Base-by-base conservation (phyloP, 805 yeast species). In the Pichia ethanolica region DNA sequence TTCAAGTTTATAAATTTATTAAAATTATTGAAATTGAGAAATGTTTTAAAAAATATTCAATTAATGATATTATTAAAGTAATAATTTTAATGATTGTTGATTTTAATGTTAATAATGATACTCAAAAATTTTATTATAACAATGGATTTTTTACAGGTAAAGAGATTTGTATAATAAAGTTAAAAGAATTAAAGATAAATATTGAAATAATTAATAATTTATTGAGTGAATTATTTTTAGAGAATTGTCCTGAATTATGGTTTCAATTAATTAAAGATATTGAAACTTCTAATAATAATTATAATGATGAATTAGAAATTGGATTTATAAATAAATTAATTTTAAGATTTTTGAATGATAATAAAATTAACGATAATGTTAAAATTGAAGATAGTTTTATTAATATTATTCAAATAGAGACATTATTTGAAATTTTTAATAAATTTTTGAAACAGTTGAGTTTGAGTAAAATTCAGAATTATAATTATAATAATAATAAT, bases 261-360 rank as follows among this genome's bases (percentile, higher is more conserved):
- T 54, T 33, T 41, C 42, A 54, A 13, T 47, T 56, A n/a, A 49
- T 57, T 3, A 47, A 43, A 14, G 51, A 48, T 27, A 34, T 56
- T 4, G 11, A 28, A 1, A 11, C 13, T 14, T 30, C 9, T 30
- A 30, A 30, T 7, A 35, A 30, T 33, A 30, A 30, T 7, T 32
- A 30, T 33, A 36, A 36, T 40, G 7, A 36, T 56, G 35, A 14
- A 10, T 20, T 5, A 5, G 43, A 38, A 2, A 35, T 26, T 14
- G 20, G 38, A 3, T 45, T 49, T 13, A 61, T 55, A 39, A 40
- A 48, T 13, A 53, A 54, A 52, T 35, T 61, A 26, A 47, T 56
- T 27, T 20, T 59, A 13, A 44, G 42, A 14, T 58, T 47, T 45
- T 25, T 61, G 2, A 10, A 52, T 9, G 10, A 38, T 8, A 51